Conservation (phyloP, 805 yeast genomes). For the Ogataea methanolica region DNA sequence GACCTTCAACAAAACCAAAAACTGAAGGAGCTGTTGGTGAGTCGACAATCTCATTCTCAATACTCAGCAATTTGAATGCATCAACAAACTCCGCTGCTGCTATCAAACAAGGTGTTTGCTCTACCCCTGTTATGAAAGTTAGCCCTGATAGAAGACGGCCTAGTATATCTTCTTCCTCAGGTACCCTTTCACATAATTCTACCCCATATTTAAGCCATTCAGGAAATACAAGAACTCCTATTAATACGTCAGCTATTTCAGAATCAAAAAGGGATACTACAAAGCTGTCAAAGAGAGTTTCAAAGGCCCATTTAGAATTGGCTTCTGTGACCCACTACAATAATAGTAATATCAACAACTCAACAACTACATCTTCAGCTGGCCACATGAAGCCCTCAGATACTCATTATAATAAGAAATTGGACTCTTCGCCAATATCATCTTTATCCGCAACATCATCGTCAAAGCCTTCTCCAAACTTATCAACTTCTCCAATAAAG, state of each 20-base stretch:
- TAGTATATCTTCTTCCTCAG: constrained; percentile 7
- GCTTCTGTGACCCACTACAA: constrained; percentile 14
- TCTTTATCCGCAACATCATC: constrained; percentile 11
- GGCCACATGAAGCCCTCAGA: background rate
- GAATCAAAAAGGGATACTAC: background rate
- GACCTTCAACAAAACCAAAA: constrained; percentile 24
- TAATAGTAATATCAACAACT: background rate
- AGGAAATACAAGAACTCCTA: background rate
- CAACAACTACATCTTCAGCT: background rate
- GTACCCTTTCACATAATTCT: constrained; percentile 8
- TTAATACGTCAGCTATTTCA: background rate
- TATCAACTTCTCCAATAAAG: constrained; percentile 23
- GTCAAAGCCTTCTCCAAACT: constrained; percentile 12
- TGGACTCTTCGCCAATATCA: constrained; percentile 16
- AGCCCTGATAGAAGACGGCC: constrained; percentile 22
- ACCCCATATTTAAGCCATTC: constrained; percentile 9
- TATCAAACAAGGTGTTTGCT: constrained; percentile 24
- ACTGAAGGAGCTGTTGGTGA: constrained; percentile 22
- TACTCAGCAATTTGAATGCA: constrained; percentile 20
- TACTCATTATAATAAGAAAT: background rate
- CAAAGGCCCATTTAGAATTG: constrained; percentile 19
- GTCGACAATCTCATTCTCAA: constrained; percentile 20
- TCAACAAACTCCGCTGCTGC: constrained; percentile 26
- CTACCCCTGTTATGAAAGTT: constrained; percentile 31
- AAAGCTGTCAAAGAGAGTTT: constrained; percentile 6